Base-by-base conservation (phyloP, 371 early-diverging fungal species). In the Mucor circinelloides region DNA sequence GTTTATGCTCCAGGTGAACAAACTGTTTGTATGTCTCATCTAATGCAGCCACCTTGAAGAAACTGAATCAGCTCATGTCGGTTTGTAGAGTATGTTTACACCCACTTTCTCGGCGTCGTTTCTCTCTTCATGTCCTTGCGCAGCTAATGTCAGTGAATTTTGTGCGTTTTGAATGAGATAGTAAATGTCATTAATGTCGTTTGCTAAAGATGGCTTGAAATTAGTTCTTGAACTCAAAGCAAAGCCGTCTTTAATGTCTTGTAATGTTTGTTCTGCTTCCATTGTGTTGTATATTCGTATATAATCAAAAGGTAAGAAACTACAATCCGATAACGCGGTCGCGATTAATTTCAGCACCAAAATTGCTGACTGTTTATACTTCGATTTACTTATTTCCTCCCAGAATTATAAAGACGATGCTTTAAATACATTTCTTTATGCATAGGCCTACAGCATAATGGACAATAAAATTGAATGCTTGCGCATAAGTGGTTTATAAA, bases 71-170 rank as follows among this genome's bases (percentile, higher is more conserved):
- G 48, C 3, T 0, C n/a, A 23, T 9, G 28, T 54, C 6, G 12
- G 0, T 31, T 40, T 7, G 5, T 32, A 10, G 25, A 12, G 12
- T 19, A 23, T 50, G 25, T 5, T 23, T 19, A 44, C 12, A 5
- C 13, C 7, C 44, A 70, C 70, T 48, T 63, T 46, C 1, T 58
- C 63, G 6, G 50, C 12, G 12, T 66, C 12, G 19, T 62, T 31
- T 8, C 30, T n/a, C 32, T 70, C 70, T 62, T 70, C 70, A 15
- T 54, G 52, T 21, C 66, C 54, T 28, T 48, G 25, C 13, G 62
- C 66, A n/a, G 56, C 36, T 5, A 58, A 4, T 7, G 52, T 66
- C 12, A 70, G 31, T 6, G 15, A 8, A 4, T 61, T 36, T 52
- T 62, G 62, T 19, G 63, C 70, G 50, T 61, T 42, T 46, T 57